These are phyloP conservation scores for Ensete glaucum DNA, from an alignment of 176 grass and related monocot species.

Conservation along the genomic window DNA sequence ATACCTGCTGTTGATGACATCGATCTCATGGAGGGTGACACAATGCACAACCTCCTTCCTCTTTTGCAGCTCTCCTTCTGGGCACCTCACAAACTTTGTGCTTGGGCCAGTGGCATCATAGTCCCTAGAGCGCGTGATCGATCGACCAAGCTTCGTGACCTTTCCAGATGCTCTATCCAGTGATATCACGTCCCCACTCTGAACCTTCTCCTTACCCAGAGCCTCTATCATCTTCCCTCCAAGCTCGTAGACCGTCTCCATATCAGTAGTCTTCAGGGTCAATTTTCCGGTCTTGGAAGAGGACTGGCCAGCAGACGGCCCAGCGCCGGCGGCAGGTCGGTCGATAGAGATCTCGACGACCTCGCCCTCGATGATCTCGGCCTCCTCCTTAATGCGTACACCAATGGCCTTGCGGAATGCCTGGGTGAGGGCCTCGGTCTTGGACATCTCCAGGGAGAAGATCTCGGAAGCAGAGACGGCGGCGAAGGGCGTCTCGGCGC, in stretches of 20 bases:
- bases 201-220: slow-evolving; percentile 75
- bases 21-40: slow-evolving; percentile 90
- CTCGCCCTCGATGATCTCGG: slow-evolving; percentile 98
- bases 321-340: slow-evolving; percentile 36
- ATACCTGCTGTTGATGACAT: slow-evolving; percentile 95
- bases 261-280: slow-evolving; percentile 78
- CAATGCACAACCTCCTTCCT: slow-evolving; percentile 97
- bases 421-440: slow-evolving; percentile 87
- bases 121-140: slow-evolving; percentile 58
- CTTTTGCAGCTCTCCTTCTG: slow-evolving; percentile 93
- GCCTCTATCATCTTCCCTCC: slow-evolving; percentile 89
- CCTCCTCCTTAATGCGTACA: slow-evolving; percentile 97
- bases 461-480: slow-evolving; percentile 75
- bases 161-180: slow-evolving; percentile 68
- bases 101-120: slow-evolving; percentile 74
- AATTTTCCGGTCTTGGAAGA: slow-evolving; percentile 52
- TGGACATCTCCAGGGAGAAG: slow-evolving; percentile 91
- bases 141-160: slow-evolving; percentile 85
- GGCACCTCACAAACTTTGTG: slow-evolving; percentile 89
- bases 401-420: slow-evolving; percentile 83
- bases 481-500: slow-evolving; percentile 82
- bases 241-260: slow-evolving; percentile 84
- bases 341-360: slow-evolving; percentile 91
- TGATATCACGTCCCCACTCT: slow-evolving; percentile 79
- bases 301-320: slow-evolving; percentile 13